Evolutionary conservation across 2,329 filamentous ascomycete genomes (phyloP), one percentile per base, ranked within the genome.

Genomic region (Colletotrichum sidae): DNA sequence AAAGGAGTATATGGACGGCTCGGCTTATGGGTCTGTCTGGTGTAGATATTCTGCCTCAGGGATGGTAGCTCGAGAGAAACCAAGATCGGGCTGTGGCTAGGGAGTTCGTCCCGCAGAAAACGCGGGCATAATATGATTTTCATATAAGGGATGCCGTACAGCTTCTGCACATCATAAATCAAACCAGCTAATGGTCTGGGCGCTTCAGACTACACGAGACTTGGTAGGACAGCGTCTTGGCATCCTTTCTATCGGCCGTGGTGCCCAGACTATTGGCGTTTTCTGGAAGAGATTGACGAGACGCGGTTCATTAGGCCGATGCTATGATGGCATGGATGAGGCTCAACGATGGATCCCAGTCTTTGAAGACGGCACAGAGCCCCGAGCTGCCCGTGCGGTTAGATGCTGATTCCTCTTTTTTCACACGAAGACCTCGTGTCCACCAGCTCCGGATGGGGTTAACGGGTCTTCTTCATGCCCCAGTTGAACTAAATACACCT

Each of bases 151-250:
- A 50, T 44, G 52, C 51, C 10, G 35, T 34, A 50, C 61, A 44
- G 49, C 49, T 60, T 51, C 37, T 45, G 55, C 61, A 50, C 55
- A 64, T 55, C 61, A 55, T 55, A 64, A 38, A 42, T 60, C 60
- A 60, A 64, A 64, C 61, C 34, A 34, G 55, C 61, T 60, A 55
- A 60, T 55, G 49, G 61, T 39, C 61, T 64, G 55, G 61, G 55
- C 61, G 51, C 38, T 15, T 55, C 39, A 54, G 2, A 55, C 37
- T 60, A 45, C 51, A 12, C 15, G 37, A 49, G 37, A 35, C 15
- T 35, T 44, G 33, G 35, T 25, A 25, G 25, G 3, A 25, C 4
- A 25, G 25, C 25, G 3, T 15, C 61, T 60, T 64, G 55, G 49
- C 54, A 41, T 37, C 50, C 39, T 8, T 60, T 46, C 25, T 50